These are phyloP conservation scores for Hortaea sp. DNA, from an alignment of 2,329 filamentous ascomycete species.

Conservation along the genomic window DNA sequence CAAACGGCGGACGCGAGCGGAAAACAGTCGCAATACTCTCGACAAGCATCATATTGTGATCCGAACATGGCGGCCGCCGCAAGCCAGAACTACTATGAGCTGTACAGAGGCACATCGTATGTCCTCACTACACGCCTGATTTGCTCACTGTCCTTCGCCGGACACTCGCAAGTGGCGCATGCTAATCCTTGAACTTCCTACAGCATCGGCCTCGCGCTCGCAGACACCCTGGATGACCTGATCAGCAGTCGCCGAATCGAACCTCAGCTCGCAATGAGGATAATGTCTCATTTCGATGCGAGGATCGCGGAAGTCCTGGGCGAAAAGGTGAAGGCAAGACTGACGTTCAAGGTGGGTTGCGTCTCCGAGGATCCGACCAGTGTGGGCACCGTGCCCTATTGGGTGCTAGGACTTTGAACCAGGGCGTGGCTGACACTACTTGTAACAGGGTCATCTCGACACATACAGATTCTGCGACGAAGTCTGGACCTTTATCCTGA, in stretches of 20 bases:
- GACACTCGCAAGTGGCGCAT: slow-evolving; percentile 7
- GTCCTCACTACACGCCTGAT: slow-evolving; percentile 9
- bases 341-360: slow-evolving; percentile 79
- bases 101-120: slow-evolving; percentile 99
- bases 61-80: neutral
- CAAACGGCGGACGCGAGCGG: too few species aligned
- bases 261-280: slow-evolving; percentile 97
- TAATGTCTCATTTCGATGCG: slow-evolving; percentile 89
- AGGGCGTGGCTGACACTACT: too few species aligned
- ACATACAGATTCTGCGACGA: slow-evolving; percentile 99
- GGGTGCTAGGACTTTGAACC: neutral
- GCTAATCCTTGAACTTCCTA: slow-evolving; percentile 4
- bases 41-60: too few species aligned
- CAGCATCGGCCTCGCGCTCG: slow-evolving; percentile 86
- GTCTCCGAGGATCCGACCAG: neutral
- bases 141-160: too few species aligned
- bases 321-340: slow-evolving; percentile 80
- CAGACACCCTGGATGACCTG: slow-evolving; percentile 92
- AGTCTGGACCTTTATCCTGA: slow-evolving; percentile 98
- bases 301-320: slow-evolving; percentile 83
- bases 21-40: too few species aligned
- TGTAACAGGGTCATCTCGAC: slow-evolving; percentile 74
- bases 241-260: slow-evolving; percentile 93
- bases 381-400: neutral
- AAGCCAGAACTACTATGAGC: slow-evolving; percentile 64